Evolutionary conservation across 2,329 filamentous ascomycete genomes (phyloP).

Genomic region (Phialophora verrucosa): DNA sequence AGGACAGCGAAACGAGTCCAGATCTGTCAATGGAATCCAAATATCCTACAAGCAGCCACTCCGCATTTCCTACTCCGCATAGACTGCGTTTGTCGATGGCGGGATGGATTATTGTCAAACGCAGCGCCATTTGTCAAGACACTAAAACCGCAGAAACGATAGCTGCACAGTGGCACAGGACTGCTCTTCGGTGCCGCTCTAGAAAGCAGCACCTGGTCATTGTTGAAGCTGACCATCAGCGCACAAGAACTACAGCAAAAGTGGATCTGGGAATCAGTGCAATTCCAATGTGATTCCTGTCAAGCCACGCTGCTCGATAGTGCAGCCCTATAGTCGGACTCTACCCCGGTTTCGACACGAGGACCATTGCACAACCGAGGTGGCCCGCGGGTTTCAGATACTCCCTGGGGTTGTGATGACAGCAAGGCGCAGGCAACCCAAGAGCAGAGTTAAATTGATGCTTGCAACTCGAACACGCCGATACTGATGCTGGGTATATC

Average conservation of each 20-base stretch:
- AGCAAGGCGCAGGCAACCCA: neutral
- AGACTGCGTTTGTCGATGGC: neutral
- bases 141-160: neutral
- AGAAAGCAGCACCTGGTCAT: neutral
- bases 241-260: neutral
- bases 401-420: neutral
- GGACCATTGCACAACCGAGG: neutral
- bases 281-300: neutral
- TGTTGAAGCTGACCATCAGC: neutral
- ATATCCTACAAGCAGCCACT: neutral
- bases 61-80: neutral
- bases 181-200: neutral
- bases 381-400: neutral
- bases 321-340: neutral
- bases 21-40: neutral
- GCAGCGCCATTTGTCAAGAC: neutral
- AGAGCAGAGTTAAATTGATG: conserved; percentile 9
- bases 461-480: conserved; percentile 13
- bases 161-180: neutral
- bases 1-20: neutral
- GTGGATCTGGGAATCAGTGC: neutral
- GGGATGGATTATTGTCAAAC: neutral
- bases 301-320: neutral
- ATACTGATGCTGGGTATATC: conserved; percentile 20
- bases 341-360: neutral